A percentile compares a stretch with the other conserved stretches of the same genome.
Conservation (phyloP, 1,284 basidiomycete genomes). For the Trametes polyzona region DNA sequence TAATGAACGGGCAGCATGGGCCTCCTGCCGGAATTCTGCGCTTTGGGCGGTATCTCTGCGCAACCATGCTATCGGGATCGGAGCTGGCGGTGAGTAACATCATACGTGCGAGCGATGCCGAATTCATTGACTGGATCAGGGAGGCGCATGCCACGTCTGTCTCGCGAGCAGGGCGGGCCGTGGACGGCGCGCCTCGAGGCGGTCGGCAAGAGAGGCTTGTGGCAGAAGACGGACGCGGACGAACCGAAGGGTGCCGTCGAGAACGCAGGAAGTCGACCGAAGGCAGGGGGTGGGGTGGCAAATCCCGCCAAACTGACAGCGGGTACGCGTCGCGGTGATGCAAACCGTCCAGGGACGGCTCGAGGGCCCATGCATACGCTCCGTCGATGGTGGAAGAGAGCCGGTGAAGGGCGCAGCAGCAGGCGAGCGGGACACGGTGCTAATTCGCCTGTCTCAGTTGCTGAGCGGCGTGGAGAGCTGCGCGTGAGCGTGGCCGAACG, state of each 20-base stretch:
- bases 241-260: neutral
- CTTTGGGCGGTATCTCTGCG: neutral
- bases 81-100: neutral
- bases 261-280: neutral
- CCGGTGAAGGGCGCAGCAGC: neutral
- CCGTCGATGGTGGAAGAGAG: neutral
- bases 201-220: neutral
- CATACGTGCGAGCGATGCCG: conserved; percentile 3
- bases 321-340: neutral
- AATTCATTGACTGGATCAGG: conserved; percentile 1
- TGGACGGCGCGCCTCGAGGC: conserved; percentile 1
- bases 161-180: neutral
- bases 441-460: neutral
- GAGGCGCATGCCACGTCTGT: neutral
- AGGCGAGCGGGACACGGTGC: neutral
- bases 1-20: neutral
- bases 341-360: neutral
- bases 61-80: neutral
- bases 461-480: neutral
- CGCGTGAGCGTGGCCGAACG: neutral
- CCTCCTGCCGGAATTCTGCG: neutral
- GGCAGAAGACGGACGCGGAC: neutral
- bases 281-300: neutral
- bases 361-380: neutral
- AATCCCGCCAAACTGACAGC: conserved; percentile 1